Evolutionary conservation across 306 rosid species (phyloP).

Genomic region (Castanea sativa): DNA sequence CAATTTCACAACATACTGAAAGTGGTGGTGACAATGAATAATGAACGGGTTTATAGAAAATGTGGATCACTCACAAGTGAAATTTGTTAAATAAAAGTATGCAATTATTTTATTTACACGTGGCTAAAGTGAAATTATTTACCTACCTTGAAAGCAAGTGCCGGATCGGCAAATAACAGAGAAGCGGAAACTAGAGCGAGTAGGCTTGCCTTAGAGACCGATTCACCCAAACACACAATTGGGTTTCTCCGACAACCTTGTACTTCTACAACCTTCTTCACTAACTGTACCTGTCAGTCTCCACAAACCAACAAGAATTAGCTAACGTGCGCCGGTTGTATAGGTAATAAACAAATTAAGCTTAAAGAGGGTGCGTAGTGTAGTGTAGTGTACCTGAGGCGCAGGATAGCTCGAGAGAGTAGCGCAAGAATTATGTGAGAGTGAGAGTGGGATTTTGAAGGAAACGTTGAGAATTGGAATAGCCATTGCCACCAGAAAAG

Average conservation of each 20-base stretch:
- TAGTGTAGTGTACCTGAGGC: constrained; percentile 19
- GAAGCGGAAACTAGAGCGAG: constrained; percentile 77
- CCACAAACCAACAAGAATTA: neutral
- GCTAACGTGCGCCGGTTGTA: neutral
- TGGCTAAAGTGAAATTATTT: too few relatives aligned
- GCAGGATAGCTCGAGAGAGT: constrained; percentile 19
- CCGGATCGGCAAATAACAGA: constrained; percentile 63
- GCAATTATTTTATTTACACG: too few relatives aligned
- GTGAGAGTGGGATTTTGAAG: constrained; percentile 39
- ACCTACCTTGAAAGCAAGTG: constrained; percentile 69
- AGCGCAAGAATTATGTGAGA: neutral
- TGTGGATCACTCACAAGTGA: too few relatives aligned
- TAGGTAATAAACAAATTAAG: too few relatives aligned
- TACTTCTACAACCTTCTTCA: constrained; percentile 31
- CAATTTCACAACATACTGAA: too few relatives aligned
- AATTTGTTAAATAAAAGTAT: too few relatives aligned
- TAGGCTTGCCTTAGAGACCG: constrained; percentile 52
- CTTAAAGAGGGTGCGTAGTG: constrained; percentile 4
- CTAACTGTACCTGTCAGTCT: constrained; percentile 17
- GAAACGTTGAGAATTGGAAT: constrained; percentile 65
- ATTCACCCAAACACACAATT: constrained; percentile 32
- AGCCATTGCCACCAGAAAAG: constrained; percentile 52
- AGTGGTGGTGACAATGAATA: too few relatives aligned
- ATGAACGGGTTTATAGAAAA: too few relatives aligned
- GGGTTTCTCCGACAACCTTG: constrained; percentile 33